These are phyloP conservation scores for Scheffersomyces segobiensis DNA, from an alignment of 1,139 yeast genomes.

Conservation along the genomic window DNA sequence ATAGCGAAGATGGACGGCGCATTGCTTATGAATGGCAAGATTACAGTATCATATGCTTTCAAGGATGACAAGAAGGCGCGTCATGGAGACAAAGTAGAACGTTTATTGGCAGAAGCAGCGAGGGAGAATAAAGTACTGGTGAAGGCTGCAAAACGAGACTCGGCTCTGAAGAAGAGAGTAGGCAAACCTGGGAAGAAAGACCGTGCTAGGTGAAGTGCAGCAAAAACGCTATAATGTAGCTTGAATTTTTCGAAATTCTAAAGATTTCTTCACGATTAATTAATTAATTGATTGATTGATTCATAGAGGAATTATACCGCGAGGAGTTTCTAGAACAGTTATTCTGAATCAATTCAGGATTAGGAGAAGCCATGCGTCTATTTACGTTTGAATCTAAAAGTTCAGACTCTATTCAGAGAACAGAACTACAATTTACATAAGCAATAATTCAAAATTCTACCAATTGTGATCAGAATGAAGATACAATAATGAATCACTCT, in stretches of 20 bases:
- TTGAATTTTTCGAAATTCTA: not conserved
- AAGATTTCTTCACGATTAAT: not conserved
- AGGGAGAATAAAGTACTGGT: constrained; percentile 29
- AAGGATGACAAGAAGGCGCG: constrained; percentile 59
- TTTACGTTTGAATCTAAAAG: no score
- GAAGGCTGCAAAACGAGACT: constrained; percentile 3
- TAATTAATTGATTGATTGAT: no score
- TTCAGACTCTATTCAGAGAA: no score
- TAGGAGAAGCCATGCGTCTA: no score
- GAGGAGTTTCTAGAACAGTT: not conserved
- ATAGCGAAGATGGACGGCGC: constrained; percentile 69
- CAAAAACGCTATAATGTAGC: not conserved
- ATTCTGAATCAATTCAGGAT: no score
- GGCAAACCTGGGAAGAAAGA: constrained; percentile 3
- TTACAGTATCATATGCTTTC: constrained; percentile 69
- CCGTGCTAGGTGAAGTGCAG: not conserved
- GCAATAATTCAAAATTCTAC: no score
- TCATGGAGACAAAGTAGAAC: constrained; percentile 82
- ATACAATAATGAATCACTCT: not conserved
- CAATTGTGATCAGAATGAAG: no score
- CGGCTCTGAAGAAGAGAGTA: not conserved
- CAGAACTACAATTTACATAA: no score
- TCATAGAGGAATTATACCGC: no score
- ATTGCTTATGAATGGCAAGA: constrained; percentile 64
- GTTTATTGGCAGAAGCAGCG: constrained; percentile 73